phyloP scores from a whole-genome alignment of 257 asterid species.

The Przewalskia tangutica region DNA sequence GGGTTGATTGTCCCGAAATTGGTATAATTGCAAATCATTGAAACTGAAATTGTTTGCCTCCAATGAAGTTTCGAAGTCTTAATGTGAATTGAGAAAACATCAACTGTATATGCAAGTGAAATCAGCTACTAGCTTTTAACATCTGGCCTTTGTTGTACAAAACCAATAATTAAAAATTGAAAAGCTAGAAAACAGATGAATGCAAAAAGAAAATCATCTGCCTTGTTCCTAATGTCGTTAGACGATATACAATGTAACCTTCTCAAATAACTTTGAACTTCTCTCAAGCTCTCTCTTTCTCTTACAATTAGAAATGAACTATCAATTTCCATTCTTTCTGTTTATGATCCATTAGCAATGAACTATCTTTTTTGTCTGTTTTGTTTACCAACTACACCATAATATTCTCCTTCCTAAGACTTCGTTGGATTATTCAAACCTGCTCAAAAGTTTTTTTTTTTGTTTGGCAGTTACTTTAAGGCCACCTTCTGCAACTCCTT shows the following conservation, averaged over 20 bases:
- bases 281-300: neutral
- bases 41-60: neutral
- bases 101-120: neutral
- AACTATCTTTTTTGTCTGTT: neutral
- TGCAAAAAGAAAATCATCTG: neutral
- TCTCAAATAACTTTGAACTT: neutral
- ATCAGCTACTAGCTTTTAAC: neutral
- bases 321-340: neutral
- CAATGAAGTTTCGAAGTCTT: neutral
- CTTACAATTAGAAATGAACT: neutral
- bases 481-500: constrained; percentile 89
- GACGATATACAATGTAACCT: neutral
- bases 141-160: neutral
- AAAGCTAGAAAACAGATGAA: neutral
- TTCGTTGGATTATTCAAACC: neutral
- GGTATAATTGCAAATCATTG: neutral
- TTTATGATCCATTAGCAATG: neutral
- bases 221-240: neutral
- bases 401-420: neutral
- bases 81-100: neutral
- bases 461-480: constrained; percentile 61
- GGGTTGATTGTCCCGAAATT: neutral
- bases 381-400: neutral
- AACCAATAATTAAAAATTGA: neutral
- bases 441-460: neutral